Evolutionary conservation across 2,329 filamentous ascomycete genomes (phyloP).

Genomic region (Cadophora gregata): DNA sequence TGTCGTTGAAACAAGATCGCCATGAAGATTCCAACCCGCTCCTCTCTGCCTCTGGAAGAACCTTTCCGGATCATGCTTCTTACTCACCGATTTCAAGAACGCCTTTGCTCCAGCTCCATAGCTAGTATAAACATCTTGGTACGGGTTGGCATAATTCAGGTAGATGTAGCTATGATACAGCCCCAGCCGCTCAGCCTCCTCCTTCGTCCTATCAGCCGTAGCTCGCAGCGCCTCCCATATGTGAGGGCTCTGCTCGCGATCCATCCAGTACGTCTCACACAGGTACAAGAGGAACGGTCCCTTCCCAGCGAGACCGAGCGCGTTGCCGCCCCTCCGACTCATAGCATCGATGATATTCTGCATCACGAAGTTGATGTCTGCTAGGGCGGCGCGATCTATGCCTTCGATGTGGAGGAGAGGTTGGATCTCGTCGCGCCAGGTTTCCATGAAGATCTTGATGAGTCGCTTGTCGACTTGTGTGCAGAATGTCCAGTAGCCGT

Average conservation of each 20-base stretch:
- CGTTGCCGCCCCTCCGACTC: constrained; percentile 35
- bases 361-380: too few species aligned
- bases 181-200: constrained; percentile 17
- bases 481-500: constrained; percentile 33
- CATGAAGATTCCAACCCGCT: too few species aligned
- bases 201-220: constrained; percentile 24
- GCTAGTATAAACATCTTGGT: constrained; percentile 45
- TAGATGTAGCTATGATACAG: constrained; percentile 40
- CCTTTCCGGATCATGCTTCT: constrained; percentile 40
- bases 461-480: constrained; percentile 29
- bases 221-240: too few species aligned
- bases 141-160: constrained; percentile 47
- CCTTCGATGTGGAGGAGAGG: too few species aligned
- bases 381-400: too few species aligned
- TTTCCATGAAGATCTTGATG: constrained; percentile 30
- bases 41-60: constrained; percentile 40
- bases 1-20: too few species aligned
- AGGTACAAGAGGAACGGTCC: too few species aligned
- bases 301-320: constrained; percentile 34
- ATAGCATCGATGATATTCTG: constrained; percentile 33
- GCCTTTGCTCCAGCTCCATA: constrained; percentile 46
- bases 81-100: constrained; percentile 33
- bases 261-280: too few species aligned
- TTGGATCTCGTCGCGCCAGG: constrained; percentile 31
- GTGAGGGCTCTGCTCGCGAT: too few species aligned